Evolutionary conservation across 768 basidiomycete genomes (phyloP), one percentile per base, ranked within the genome.

Genomic region (Leucosporidium scottii): DNA sequence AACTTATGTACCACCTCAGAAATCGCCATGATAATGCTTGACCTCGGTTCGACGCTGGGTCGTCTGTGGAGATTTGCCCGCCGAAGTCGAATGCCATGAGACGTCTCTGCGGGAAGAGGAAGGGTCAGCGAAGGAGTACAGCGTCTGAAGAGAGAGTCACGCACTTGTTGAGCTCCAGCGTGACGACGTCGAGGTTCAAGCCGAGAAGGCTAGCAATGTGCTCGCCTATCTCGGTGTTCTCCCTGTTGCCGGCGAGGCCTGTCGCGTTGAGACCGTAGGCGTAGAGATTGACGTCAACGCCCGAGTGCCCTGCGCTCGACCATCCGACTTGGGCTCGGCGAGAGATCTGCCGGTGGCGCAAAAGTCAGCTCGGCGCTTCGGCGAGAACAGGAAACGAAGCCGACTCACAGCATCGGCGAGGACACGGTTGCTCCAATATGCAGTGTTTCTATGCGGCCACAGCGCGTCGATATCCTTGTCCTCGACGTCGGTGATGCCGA

Each of bases 251-350:
- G 13, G 61, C 61, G 23, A 74, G 56, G 15, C 59, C 27, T 0
- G 64, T 47, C 7, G 51, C 44, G 50, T 56, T 36, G 36, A 55
- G 48, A 23, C 71, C 66, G 17, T 71, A 67, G 15, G 73, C 71
- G 48, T 75, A 76, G 4, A 76, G 67, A 31, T 74, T 69, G 44
- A 76, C 75, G 58, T 75, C 74, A 1, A 75, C 74, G 9, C 72
- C 74, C 3, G 65, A 66, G 58, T 77, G 75, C 0, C 76, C 76
- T 1, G 72, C 65, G 0, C 75, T 76, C 5, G 69, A 68, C 76
- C 76, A 77, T 0, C 75, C 76, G 13, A 77, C 27, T 50, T 77
- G 75, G 44, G 75, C 75, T 21, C 76, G 64, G 28, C 73, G 53
- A 17, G 70, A 71, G 31, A 71, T 63, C 70, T 71, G 62, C 15